Evolutionary conservation across 2,329 filamentous ascomycete species (phyloP), one percentile per base, ranked within the genome.

Genomic region (Cryphonectria japonica): DNA sequence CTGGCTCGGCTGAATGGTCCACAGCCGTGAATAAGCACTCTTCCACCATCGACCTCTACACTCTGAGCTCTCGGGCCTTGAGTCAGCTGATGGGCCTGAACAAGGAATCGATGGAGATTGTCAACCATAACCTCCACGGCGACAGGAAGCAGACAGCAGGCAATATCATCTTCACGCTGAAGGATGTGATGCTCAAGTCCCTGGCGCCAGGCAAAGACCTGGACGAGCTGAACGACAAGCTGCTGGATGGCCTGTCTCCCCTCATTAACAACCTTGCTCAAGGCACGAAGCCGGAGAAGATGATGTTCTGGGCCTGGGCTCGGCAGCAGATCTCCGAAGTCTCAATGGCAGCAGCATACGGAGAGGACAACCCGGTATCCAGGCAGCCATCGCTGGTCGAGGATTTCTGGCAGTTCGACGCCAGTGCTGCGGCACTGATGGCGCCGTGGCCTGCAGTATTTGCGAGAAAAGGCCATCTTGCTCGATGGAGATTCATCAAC

Each of bases 81-180:
- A 29, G 52, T 26, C n/a, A 26, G 9, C 52, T 54, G n/a, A 54
- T 54, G 52, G 52, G 52, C 52, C 52, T 54, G n/a, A 54, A 54
- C 13, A 54, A 54, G n/a, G 52, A 54, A 4, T 54, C 52, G 7
- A 54, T 54, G 52, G 52, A 54, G 9, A 54, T 54, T 26, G n/a
- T 54, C n/a, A 54, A 54, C 52, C 52, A 54, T n/a, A 54, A 54
- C 52, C 52, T 54, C n/a, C 52, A 54, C n/a, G 52, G 52, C 52
- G 52, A 54, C 52, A 54, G n/a, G 52, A 54, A 54, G 52, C 52
- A 54, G n/a, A 54, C 52, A 29, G 11, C 52, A 29, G 52, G 52
- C 52, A 54, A 54, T 14, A 54, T 54, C 52, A 54, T 54, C 52
- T 54, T 54, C 52, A 26, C 52, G 52, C n/a, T 54, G n/a, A 54